Evolutionary conservation across 2,329 filamentous ascomycete genomes (phyloP).

Genomic region (Aspergillus hortae): DNA sequence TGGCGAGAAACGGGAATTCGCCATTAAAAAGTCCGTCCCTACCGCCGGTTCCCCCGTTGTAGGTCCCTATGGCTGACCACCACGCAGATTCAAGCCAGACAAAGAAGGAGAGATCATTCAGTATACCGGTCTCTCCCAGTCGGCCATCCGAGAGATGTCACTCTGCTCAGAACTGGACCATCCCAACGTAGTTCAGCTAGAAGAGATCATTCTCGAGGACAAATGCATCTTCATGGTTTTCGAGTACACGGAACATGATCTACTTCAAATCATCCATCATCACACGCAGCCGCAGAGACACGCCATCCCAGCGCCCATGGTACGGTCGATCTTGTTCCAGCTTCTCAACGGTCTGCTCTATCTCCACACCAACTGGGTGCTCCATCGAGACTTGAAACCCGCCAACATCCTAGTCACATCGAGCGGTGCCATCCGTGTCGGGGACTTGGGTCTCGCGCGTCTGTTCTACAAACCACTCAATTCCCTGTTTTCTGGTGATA

Average conservation of each 20-base stretch:
- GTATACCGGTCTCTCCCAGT: slow-evolving; percentile 97
- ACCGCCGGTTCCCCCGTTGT: background rate
- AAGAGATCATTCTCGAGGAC: slow-evolving; percentile 95
- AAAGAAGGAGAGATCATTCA: slow-evolving; percentile 94
- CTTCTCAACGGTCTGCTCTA: slow-evolving; percentile 93
- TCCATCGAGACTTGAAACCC: slow-evolving; percentile 94
- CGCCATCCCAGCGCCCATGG: slow-evolving; percentile 80
- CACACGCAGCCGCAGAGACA: slow-evolving; percentile 86
- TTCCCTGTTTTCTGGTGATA: slow-evolving; percentile 88
- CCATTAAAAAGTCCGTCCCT: slow-evolving; percentile 81
- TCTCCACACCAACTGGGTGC: slow-evolving; percentile 92
- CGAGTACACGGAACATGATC: slow-evolving; percentile 95
- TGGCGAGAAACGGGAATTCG: slow-evolving; percentile 76
- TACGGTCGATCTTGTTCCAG: slow-evolving; percentile 94
- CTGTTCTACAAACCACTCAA: slow-evolving; percentile 93
- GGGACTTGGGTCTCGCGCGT: slow-evolving; percentile 86
- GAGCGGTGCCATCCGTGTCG: slow-evolving; percentile 84
- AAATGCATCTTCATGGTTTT: slow-evolving; percentile 99
- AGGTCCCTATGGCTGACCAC: slow-evolving; percentile 11
- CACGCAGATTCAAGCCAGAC: slow-evolving; percentile 79
- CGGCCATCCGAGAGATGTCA: slow-evolving; percentile 95
- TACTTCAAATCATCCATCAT: slow-evolving; percentile 97
- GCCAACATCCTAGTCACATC: slow-evolving; percentile 99
- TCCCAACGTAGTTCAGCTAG: slow-evolving; percentile 81
- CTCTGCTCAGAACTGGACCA: slow-evolving; percentile 89